phyloP scores from a whole-genome alignment of 768 basidiomycete species.

The Trametes punicea region DNA sequence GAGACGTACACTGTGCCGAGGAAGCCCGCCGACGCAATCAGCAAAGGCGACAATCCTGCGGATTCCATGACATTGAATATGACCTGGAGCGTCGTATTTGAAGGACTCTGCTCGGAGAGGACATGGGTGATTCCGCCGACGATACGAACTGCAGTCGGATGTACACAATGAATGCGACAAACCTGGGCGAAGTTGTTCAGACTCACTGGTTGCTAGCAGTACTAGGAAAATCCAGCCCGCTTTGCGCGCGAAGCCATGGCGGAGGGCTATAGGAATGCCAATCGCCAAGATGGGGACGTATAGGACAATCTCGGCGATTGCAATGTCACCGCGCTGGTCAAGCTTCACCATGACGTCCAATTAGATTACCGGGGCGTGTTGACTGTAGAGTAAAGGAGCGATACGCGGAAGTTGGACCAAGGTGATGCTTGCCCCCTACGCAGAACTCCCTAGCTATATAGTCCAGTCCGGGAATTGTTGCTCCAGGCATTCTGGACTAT shows the following conservation, averaged over 20 bases:
- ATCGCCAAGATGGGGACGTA: slow-evolving; percentile 54
- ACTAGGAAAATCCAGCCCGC: slow-evolving; percentile 67
- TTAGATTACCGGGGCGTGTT: too few species aligned
- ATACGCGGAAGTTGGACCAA: too few species aligned
- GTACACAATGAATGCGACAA: background rate
- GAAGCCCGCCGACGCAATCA: slow-evolving; percentile 37
- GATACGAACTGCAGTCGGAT: slow-evolving; percentile 45
- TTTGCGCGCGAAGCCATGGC: slow-evolving; percentile 55
- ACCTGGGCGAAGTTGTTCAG: background rate
- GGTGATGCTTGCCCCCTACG: background rate
- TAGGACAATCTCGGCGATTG: slow-evolving; percentile 55
- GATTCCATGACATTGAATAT: slow-evolving; percentile 47
- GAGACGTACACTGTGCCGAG: slow-evolving; percentile 31
- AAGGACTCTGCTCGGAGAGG: slow-evolving; percentile 45
- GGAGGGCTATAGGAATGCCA: slow-evolving; percentile 42
- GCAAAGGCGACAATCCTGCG: slow-evolving; percentile 39
- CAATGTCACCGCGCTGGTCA: slow-evolving; percentile 46
- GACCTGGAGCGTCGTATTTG: slow-evolving; percentile 44
- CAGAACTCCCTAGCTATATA: background rate
- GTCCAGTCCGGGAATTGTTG: background rate
- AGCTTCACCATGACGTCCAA: slow-evolving; percentile 24
- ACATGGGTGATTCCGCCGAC: slow-evolving; percentile 57
- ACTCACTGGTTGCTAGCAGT: slow-evolving; percentile 55
- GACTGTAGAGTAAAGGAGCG: too few species aligned
- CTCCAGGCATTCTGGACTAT: too few species aligned